Conservation (phyloP, 352 stramenopile genomes). For the Pythium dissimile region DNA sequence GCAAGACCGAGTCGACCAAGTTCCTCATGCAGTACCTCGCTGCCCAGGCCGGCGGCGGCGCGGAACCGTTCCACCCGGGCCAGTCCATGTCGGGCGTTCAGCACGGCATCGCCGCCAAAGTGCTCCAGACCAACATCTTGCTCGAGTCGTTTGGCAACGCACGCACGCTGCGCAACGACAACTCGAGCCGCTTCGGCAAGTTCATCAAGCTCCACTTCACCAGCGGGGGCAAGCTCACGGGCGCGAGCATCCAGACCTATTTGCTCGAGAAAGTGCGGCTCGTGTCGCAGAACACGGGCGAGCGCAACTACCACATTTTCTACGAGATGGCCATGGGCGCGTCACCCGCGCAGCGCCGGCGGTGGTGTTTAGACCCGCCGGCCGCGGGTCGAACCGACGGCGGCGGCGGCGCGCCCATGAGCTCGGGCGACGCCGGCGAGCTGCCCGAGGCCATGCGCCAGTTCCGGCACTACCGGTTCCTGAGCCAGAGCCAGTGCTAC, state of each 20-base stretch:
- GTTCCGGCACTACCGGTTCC: constrained; percentile 75
- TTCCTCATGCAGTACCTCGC: constrained; percentile 85
- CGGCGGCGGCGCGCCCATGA: constrained; percentile 34
- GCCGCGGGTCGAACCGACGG: too few species aligned
- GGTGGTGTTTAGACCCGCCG: constrained; percentile 68
- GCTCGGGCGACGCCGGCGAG: constrained; percentile 40
- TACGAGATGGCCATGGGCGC: constrained; percentile 79
- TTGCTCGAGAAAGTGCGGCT: constrained; percentile 93
- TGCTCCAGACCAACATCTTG: constrained; percentile 89
- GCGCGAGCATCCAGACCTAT: constrained; percentile 91
- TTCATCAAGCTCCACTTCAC: constrained; percentile 92
- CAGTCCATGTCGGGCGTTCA: constrained; percentile 24
- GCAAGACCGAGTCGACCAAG: constrained; percentile 90
- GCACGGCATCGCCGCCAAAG: constrained; percentile 76
- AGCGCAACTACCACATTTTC: constrained; percentile 88
- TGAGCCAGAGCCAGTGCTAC: constrained; percentile 87
- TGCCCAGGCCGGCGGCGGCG: constrained; percentile 68
- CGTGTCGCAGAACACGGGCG: constrained; percentile 74
- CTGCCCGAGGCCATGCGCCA: constrained; percentile 40
- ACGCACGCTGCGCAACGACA: constrained; percentile 86
- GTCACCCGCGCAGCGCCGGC: constrained; percentile 39
- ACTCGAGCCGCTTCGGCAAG: constrained; percentile 91
- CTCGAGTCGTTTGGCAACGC: constrained; percentile 90
- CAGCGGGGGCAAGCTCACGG: constrained; percentile 59
- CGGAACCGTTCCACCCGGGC: constrained; percentile 57